phyloP scores from a whole-genome alignment of 495 filamentous ascomycete genomes.

The Hyaloscypha variabilis region DNA sequence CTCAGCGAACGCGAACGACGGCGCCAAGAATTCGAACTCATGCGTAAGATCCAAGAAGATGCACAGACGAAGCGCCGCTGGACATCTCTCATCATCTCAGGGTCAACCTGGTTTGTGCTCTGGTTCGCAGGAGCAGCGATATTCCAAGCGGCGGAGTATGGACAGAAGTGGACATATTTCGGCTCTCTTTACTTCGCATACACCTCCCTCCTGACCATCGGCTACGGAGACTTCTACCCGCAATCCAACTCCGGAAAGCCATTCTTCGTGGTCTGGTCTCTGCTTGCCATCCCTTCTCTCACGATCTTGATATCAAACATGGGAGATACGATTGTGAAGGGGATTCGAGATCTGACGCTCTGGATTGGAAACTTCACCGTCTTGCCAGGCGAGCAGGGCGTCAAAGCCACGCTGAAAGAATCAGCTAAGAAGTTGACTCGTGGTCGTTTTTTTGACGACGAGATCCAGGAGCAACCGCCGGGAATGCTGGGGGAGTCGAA shows the following conservation, averaged over 20 bases:
- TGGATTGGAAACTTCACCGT: conserved; percentile 75
- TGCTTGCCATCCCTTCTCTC: conserved; percentile 79
- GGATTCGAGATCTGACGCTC: conserved; percentile 68
- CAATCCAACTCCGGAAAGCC: conserved; percentile 71
- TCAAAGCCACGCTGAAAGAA: conserved; percentile 38
- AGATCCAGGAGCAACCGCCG: conserved; percentile 36
- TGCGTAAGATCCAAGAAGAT: conserved; percentile 76
- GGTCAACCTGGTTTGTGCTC: conserved; percentile 64
- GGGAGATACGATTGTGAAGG: conserved; percentile 75
- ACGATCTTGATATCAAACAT: conserved; percentile 87
- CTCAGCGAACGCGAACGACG: conserved; percentile 60
- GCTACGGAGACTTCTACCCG: conserved; percentile 79
- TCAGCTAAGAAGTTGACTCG: conserved; percentile 11
- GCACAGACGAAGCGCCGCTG: conserved; percentile 67
- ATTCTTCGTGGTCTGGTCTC: conserved; percentile 90
- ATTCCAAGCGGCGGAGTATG: conserved; percentile 53
- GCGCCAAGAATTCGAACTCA: conserved; percentile 77
- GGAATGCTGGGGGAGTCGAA: conserved; percentile 46
- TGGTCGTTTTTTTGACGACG: conserved; percentile 12
- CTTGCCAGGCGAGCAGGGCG: conserved; percentile 66
- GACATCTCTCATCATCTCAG: conserved; percentile 66
- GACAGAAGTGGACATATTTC: conserved; percentile 77
- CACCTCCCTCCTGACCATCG: conserved; percentile 78
- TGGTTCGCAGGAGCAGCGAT: conserved; percentile 81
- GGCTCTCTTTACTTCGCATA: conserved; percentile 80